Conservation (phyloP, 192 early-diverging fungal genomes). For the Piromyces sp. region DNA sequence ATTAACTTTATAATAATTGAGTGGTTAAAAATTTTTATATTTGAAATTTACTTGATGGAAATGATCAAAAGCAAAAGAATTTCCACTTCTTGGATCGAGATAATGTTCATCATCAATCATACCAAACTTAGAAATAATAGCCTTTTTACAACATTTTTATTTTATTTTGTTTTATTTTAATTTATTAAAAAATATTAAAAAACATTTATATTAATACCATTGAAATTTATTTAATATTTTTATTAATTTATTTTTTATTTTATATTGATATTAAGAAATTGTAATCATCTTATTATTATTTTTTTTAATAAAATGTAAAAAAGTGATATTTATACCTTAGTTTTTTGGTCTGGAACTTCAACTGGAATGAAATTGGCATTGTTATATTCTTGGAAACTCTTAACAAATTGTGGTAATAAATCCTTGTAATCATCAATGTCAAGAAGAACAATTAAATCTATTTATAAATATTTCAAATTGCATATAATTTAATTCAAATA, state of each 20-base stretch:
- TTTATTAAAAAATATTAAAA: not conserved
- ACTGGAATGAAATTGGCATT: not conserved
- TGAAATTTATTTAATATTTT: too few relatives aligned
- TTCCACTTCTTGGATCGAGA: slow-evolving; percentile 52
- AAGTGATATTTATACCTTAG: not conserved
- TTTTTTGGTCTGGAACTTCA: not conserved
- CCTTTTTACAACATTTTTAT: too few relatives aligned
- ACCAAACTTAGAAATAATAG: slow-evolving; percentile 59
- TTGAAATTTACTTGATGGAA: slow-evolving; percentile 32
- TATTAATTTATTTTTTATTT: too few relatives aligned
- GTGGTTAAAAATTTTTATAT: not conserved
- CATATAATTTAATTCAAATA: too few relatives aligned
- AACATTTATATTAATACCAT: too few relatives aligned
- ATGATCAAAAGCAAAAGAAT: slow-evolving; percentile 65
- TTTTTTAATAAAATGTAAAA: too few relatives aligned
- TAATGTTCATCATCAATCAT: slow-evolving; percentile 46
- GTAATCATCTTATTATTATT: too few relatives aligned
- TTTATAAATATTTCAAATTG: not conserved
- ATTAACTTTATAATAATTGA: too few relatives aligned
- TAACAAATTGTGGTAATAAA: not conserved
- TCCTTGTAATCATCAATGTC: not conserved
- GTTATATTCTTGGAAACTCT: not conserved
- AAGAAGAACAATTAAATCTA: not conserved
- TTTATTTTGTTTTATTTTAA: not conserved
- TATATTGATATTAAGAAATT: too few relatives aligned